Base-by-base conservation (phyloP, 306 rosid genomes). In the Ammopiptanthus mongolicus region DNA sequence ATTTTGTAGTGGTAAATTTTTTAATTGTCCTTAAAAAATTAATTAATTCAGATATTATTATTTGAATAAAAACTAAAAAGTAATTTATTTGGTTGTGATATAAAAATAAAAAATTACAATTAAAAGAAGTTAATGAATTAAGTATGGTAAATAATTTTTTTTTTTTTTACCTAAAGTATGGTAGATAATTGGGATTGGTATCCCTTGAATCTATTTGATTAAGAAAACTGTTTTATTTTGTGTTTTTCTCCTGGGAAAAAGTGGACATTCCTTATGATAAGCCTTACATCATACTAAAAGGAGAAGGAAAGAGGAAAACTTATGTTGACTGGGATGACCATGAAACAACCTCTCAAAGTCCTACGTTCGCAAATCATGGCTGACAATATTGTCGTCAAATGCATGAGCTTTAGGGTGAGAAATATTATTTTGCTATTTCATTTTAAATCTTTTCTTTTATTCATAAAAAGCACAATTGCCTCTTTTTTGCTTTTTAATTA, bases 321-420 rank as follows among this genome's bases (percentile, higher is more conserved):
- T 17, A 60, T 5, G 86, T 94, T 33, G 89, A 83, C 10, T 94
- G 96, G 98, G 81, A 73, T 47, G 97, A 91, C 46, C 96, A 89
- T 78, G 69, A 41, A 1, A 25, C 77, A 1, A 29, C 65, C n/a
- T 75, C 64, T 3, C 75, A 84, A 53, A 90, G 96, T 75, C 86
- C 97, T 15, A 91, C 98, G 5, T 94, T 94, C 65, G 10, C 73
- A 7, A n/a, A 57, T 86, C 46, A 21, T 23, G 29, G 96, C 98
- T 7, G 74, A 90, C 15, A 78, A 83, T 63, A 61, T 83, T 36
- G 87, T 88, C 5, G 89, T 82, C 79, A 89, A 82, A 82, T 28
- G 36, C 76, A 81, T 94, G 8, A 80, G 83, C 55, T 88, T 94
- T 69, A 84, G n/a, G 82, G 98, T 93, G 65, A 85, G 84, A 71